These are phyloP conservation scores for Candida boidinii DNA, from an alignment of 805 yeast species.

Conservation along the genomic window DNA sequence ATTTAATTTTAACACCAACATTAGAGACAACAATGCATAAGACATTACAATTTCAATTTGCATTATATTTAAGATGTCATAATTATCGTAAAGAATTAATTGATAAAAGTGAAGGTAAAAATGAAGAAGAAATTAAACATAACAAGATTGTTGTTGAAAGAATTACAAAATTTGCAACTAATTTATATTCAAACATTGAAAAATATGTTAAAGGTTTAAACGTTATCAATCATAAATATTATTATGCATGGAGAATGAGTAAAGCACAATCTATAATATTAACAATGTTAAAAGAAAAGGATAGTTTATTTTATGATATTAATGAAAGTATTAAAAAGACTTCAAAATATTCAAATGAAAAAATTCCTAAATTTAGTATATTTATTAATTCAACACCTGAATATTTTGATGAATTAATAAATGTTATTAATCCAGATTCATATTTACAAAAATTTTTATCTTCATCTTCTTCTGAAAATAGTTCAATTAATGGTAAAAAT, in stretches of 20 bases:
- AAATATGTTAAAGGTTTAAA: constrained; percentile 31
- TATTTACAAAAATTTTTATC: too few species aligned
- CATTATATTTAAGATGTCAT: constrained; percentile 21
- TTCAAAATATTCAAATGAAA: neutral
- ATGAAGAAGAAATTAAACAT: constrained; percentile 8
- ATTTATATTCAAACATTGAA: constrained; percentile 30
- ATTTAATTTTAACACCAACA: constrained; percentile 28
- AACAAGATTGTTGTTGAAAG: constrained; percentile 19
- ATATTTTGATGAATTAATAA: constrained; percentile 10
- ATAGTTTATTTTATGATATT: constrained; percentile 1
- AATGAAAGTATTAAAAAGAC: too few species aligned
- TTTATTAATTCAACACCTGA: constrained; percentile 9
- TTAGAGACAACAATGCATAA: constrained; percentile 31
- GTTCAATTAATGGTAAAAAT: constrained; percentile 26
- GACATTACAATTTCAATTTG: constrained; percentile 21
- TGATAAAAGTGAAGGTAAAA: neutral
- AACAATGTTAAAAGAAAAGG: constrained; percentile 21
- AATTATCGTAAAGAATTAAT: constrained; percentile 17
- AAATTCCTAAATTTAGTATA: constrained; percentile 6
- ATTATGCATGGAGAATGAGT: constrained; percentile 60
- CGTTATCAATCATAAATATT: constrained; percentile 46
- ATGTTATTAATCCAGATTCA: constrained; percentile 3
- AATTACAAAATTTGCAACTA: constrained; percentile 1
- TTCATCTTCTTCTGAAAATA: too few species aligned
- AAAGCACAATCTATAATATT: constrained; percentile 43